Percentiles rank a stretch among this genome's conserved stretches.
Conservation (phyloP, 768 basidiomycete species). For the Polyporus arcularius region DNA sequence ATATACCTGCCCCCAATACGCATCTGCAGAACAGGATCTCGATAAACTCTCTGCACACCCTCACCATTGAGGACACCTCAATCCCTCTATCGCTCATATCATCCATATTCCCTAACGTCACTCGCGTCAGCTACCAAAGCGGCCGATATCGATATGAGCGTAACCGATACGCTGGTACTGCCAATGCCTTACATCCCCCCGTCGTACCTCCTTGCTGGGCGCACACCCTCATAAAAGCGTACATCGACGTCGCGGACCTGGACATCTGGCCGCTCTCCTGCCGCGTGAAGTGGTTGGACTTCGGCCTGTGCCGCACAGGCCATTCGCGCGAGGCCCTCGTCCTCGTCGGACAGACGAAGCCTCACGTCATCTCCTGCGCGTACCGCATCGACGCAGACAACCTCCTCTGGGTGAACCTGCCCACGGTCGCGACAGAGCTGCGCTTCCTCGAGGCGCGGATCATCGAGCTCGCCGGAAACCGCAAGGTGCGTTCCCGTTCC, state of each 20-base stretch:
- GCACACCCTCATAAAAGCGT: constrained; percentile 1
- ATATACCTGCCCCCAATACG: background rate
- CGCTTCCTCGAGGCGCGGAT: constrained; percentile 10
- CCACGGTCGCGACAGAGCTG: constrained; percentile 1
- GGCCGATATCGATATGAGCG: constrained; percentile 5
- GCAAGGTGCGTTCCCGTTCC: background rate
- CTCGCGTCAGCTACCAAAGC: background rate
- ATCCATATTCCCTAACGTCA: constrained; percentile 3
- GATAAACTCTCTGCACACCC: constrained; percentile 2
- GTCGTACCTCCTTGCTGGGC: constrained; percentile 1
- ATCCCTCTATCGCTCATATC: background rate
- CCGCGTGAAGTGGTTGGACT: constrained; percentile 13
- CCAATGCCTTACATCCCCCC: background rate
- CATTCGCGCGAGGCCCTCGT: constrained; percentile 2
- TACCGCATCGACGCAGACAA: constrained; percentile 7
- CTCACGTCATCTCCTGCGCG: constrained; percentile 8
- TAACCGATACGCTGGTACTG: background rate
- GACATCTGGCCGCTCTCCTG: constrained; percentile 8
- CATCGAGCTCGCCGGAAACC: constrained; percentile 1
- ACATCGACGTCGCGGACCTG: constrained; percentile 10
- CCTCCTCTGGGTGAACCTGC: constrained; percentile 9
- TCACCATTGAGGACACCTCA: background rate
- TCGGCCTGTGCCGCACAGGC: constrained; percentile 1
- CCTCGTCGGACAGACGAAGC: constrained; percentile 1
- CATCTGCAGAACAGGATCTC: background rate